Evolutionary conservation across 1,139 yeast genomes (phyloP).

Genomic region (Casaregolazyma lundiana): DNA sequence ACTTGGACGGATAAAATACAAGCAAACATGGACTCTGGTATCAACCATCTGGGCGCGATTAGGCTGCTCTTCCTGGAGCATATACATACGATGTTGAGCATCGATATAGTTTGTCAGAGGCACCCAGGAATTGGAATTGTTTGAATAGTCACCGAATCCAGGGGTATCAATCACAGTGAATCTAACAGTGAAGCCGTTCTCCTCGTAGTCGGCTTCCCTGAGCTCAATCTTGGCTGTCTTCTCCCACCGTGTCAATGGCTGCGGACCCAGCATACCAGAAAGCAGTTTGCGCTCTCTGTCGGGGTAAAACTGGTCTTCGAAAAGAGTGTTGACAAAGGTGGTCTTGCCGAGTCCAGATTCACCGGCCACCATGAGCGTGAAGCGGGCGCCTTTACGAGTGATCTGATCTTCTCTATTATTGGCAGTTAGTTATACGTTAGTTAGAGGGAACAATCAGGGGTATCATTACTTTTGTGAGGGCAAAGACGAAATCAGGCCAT

Average conservation of each 20-base stretch:
- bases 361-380: conserved; percentile 88
- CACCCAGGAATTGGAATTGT: conserved; percentile 54
- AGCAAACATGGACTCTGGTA: conserved; percentile 67
- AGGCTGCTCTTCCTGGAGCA: conserved; percentile 73
- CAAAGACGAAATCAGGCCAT: conserved; percentile 52
- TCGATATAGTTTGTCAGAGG: conserved; percentile 58
- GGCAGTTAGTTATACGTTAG: background rate
- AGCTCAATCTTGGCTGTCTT: conserved; percentile 39
- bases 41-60: conserved; percentile 47
- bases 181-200: conserved; percentile 47
- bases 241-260: conserved; percentile 17
- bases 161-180: conserved; percentile 66
- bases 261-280: background rate
- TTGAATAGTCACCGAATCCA: conserved; percentile 71
- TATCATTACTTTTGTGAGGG: conserved; percentile 73
- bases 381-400: conserved; percentile 74
- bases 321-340: conserved; percentile 79
- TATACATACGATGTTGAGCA: conserved; percentile 52
- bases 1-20: conserved; percentile 63
- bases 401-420: conserved; percentile 60
- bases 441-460: background rate
- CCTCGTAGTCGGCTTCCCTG: conserved; percentile 44
- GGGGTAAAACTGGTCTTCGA: conserved; percentile 39
- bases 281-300: conserved; percentile 4
- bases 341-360: conserved; percentile 88